Base-by-base conservation (phyloP, 768 basidiomycete species). In the Macrolepiota fuliginosa region DNA sequence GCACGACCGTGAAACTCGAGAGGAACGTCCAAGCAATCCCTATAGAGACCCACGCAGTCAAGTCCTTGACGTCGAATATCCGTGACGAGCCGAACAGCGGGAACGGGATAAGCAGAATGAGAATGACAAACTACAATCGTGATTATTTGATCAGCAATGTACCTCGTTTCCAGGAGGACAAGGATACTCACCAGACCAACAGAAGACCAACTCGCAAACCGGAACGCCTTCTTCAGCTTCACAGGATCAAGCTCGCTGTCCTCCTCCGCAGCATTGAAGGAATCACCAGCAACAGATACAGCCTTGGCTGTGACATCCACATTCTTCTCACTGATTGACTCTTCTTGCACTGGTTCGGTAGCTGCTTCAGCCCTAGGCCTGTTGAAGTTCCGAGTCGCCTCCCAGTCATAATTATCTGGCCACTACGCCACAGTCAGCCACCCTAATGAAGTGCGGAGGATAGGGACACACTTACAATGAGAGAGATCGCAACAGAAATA, bases 371-470 rank as follows among this genome's bases (percentile, higher is more conserved):
- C 50, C n/a, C 40, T 13, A 3, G 72, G 73, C 47, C 59, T 68
- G 71, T 96, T 94, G 71, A 97, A 90, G 0, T 84, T 82, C 11
- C 94, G 86, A 0, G 93, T 96, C 12, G 81, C 73, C 36, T 83
- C 83, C 74, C 92, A 98, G 73, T 94, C 84, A 67, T 88, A 97
- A 70, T 92, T 72, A 40, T 90, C 94, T 0, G 94, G 92, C 81
- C 84, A 87, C 88, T 91, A 52, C n/a, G 55, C 12, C 25, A 4
- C 47, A 54, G 32, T 59, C 15, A 63, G 50, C 37, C 29, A 27
- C n/a, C 58, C 49, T 47, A 15, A 45, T 36, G 39, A 11, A 17
- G n/a, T 17, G 12, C n/a, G n/a, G 39, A 40, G 39, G 39, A 40
- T n/a, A n/a, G n/a, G n/a, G n/a, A n/a, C n/a, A 3, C 39, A 40